phyloP scores from a whole-genome alignment of 805 yeast species.

The Metahyphopichia silvanorum region DNA sequence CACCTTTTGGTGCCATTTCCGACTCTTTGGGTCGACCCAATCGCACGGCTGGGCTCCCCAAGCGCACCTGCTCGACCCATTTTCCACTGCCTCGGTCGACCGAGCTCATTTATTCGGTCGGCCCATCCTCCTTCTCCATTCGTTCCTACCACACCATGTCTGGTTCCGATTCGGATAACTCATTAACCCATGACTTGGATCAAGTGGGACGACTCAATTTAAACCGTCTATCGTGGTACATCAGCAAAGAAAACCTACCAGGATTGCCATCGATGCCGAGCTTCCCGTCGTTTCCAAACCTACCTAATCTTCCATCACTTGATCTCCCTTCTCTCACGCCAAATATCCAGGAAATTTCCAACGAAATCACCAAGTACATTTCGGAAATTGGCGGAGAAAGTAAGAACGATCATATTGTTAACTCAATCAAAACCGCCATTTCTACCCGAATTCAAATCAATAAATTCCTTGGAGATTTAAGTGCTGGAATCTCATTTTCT shows the following conservation, averaged over 20 bases:
- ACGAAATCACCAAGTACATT: slow-evolving; percentile 29
- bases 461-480: slow-evolving; percentile 37
- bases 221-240: slow-evolving; percentile 20
- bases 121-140: no score
- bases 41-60: no score
- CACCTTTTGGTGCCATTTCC: no score
- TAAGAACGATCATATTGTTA: slow-evolving; percentile 18
- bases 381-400: slow-evolving; percentile 11
- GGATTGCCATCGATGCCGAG: slow-evolving; percentile 20
- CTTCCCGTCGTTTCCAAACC: slow-evolving; percentile 13
- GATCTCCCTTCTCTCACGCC: slow-evolving; percentile 15
- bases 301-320: slow-evolving; percentile 15
- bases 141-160: no score
- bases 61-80: no score
- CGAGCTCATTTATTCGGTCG: no score
- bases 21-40: no score
- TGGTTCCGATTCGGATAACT: slow-evolving; percentile 30
- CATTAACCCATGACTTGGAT: slow-evolving; percentile 47
- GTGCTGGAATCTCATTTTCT: slow-evolving; percentile 45
- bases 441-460: slow-evolving; percentile 42
- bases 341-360: slow-evolving; percentile 19
- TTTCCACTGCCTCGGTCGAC: no score
- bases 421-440: slow-evolving; percentile 36
- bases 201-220: slow-evolving; percentile 47
- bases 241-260: slow-evolving; percentile 17